Conservation (phyloP, 257 asterid species). For the Voacanga thouarsii region DNA sequence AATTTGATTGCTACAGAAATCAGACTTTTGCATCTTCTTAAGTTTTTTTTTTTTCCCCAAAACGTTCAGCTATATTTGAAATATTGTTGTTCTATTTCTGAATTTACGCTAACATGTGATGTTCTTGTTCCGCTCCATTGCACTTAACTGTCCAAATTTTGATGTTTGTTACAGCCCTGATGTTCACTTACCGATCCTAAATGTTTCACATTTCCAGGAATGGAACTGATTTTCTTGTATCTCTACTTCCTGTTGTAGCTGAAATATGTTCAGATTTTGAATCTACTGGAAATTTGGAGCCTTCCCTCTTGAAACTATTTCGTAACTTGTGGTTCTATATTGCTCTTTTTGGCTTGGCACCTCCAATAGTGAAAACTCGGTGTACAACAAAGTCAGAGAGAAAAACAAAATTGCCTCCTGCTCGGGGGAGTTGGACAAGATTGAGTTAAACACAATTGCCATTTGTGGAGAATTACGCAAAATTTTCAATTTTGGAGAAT, state of each 20-base stretch:
- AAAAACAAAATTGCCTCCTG: no score
- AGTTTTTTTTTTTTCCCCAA: neutral
- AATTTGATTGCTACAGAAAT: neutral
- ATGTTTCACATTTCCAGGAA: conserved; percentile 55
- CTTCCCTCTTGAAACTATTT: conserved; percentile 88
- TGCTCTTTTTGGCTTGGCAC: conserved; percentile 98
- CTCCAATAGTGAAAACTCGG: conserved; percentile 73
- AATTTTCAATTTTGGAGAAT: no score
- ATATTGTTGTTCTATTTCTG: neutral
- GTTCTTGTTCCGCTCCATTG: neutral
- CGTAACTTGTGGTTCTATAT: conserved; percentile 99
- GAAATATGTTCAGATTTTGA: conserved; percentile 96
- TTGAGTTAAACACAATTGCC: no score
- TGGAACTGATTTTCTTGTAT: conserved; percentile 99
- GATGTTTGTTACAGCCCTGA: neutral
- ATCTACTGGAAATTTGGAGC: conserved; percentile 81
- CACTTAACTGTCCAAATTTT: neutral
- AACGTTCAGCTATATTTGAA: neutral
- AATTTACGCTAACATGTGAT: neutral
- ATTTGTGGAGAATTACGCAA: no score
- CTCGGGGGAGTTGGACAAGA: no score
- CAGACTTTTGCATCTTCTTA: neutral
- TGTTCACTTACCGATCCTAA: conserved; percentile 27
- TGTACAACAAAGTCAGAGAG: conserved; percentile 44
- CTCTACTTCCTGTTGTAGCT: conserved; percentile 97